phyloP scores from a whole-genome alignment of 345 rosid genomes.

The Viola odorata region DNA sequence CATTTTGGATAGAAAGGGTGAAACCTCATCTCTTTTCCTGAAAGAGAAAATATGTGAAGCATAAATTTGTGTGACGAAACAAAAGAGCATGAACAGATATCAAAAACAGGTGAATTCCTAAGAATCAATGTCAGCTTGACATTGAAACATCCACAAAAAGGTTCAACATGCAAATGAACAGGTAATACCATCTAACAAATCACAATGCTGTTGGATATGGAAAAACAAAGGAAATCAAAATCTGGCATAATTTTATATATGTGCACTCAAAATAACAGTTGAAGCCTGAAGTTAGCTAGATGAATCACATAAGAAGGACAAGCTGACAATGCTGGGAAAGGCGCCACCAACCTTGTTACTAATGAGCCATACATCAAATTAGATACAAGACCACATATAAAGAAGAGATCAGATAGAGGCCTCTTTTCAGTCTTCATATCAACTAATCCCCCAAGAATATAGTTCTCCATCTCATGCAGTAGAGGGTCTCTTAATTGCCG shows the following conservation, averaged over 20 bases:
- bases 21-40: slow-evolving; percentile 55
- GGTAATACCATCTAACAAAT: not conserved
- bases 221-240: not conserved
- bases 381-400: slow-evolving; percentile 54
- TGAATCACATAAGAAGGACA: not conserved
- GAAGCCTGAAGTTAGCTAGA: not conserved
- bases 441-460: slow-evolving; percentile 37
- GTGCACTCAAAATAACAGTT: not conserved
- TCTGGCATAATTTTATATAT: not conserved
- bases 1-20: slow-evolving; percentile 50
- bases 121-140: not conserved
- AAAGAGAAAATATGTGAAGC: slow-evolving; percentile 8
- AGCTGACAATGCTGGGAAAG: not conserved
- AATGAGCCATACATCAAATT: slow-evolving; percentile 61
- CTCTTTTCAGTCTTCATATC: slow-evolving; percentile 40
- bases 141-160: too few relatives aligned
- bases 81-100: slow-evolving; percentile 5
- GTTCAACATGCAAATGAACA: not conserved
- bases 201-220: not conserved
- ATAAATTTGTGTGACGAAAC: slow-evolving; percentile 9
- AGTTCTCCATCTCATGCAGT: slow-evolving; percentile 65
- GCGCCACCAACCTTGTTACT: slow-evolving; percentile 50
- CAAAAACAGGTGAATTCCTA: not conserved
- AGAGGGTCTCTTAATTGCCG: slow-evolving; percentile 64
- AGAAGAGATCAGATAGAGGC: slow-evolving; percentile 61